phyloP scores from a whole-genome alignment of 768 basidiomycete species.

The Hortiboletus campestris region DNA sequence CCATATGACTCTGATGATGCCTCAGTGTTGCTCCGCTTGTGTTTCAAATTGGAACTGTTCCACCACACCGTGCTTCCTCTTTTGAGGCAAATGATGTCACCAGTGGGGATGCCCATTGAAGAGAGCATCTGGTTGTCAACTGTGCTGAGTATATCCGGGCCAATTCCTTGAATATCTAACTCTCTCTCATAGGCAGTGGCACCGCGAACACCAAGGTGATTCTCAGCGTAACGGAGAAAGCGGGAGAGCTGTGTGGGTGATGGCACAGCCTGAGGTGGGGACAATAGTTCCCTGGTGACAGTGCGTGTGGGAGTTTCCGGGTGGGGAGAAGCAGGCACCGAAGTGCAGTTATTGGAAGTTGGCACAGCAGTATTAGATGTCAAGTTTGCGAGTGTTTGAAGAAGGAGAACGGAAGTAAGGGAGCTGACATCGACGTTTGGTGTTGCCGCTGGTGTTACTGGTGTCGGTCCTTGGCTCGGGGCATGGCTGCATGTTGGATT shows the following conservation, averaged over 20 bases:
- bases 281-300: not conserved
- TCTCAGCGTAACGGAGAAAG: slow-evolving; percentile 1
- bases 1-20: too few relatives aligned
- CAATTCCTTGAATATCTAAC: not conserved
- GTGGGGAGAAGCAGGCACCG: too few relatives aligned
- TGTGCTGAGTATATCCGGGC: not conserved
- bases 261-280: not conserved
- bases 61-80: not conserved
- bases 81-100: slow-evolving; percentile 2
- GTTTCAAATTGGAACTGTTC: too few relatives aligned
- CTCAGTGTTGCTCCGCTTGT: too few relatives aligned
- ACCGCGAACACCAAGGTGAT: not conserved
- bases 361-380: not conserved
- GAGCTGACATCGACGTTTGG: not conserved
- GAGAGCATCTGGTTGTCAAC: too few relatives aligned
- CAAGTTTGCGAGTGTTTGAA: not conserved
- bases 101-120: not conserved
- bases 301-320: too few relatives aligned
- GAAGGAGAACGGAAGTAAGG: not conserved
- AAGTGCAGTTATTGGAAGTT: not conserved
- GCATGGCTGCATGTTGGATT: not conserved
- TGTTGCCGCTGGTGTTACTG: not conserved
- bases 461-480: not conserved
- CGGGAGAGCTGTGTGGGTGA: not conserved
- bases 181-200: not conserved